Evolutionary conservation across 2,329 filamentous ascomycete genomes (phyloP).

Genomic region (Ophiostoma ips): DNA sequence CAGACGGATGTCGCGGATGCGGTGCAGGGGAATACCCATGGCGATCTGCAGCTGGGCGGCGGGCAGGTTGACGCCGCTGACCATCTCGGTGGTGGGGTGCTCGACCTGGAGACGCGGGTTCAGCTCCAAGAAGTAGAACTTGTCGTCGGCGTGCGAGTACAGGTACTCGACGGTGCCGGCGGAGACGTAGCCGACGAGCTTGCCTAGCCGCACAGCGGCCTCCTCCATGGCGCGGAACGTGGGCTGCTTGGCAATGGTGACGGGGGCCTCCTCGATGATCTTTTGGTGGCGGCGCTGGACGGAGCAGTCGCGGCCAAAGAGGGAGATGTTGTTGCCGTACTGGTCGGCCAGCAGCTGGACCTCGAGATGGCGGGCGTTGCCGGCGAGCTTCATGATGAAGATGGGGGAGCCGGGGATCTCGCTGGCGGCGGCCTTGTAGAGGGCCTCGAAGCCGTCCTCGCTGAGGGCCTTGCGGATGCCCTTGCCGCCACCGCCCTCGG

Average conservation of each 20-base stretch:
- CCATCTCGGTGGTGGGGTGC: slow-evolving; percentile 99
- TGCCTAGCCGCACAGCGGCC: slow-evolving; percentile 84
- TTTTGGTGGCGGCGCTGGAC: slow-evolving; percentile 98
- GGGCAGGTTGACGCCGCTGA: slow-evolving; percentile 91
- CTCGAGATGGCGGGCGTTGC: slow-evolving; percentile 90
- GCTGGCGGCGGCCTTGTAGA: slow-evolving; percentile 92
- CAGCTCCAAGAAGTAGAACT: slow-evolving; percentile 98
- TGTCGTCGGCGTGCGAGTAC: slow-evolving; percentile 94
- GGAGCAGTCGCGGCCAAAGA: slow-evolving; percentile 97
- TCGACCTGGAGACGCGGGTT: slow-evolving; percentile 99
- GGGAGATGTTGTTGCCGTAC: slow-evolving; percentile 98
- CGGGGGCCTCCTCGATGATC: slow-evolving; percentile 97
- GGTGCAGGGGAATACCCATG: slow-evolving; percentile 93
- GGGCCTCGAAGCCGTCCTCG: slow-evolving; percentile 69
- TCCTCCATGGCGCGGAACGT: slow-evolving; percentile 97
- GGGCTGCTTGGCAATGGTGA: slow-evolving; percentile 78
- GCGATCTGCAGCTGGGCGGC: slow-evolving; percentile 96
- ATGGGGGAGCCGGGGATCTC: slow-evolving; percentile 98
- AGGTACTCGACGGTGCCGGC: slow-evolving; percentile 98
- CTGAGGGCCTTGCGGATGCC: slow-evolving; percentile 89
- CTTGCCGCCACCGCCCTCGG: slow-evolving; percentile 96
- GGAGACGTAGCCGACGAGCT: slow-evolving; percentile 93
- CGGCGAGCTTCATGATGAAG: slow-evolving; percentile 99
- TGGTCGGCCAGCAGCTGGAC: slow-evolving; percentile 96
- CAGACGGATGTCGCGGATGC: slow-evolving; percentile 89